Evolutionary conservation across 371 early-diverging fungal species (phyloP).

Genomic region (Apophysomyces sp.): DNA sequence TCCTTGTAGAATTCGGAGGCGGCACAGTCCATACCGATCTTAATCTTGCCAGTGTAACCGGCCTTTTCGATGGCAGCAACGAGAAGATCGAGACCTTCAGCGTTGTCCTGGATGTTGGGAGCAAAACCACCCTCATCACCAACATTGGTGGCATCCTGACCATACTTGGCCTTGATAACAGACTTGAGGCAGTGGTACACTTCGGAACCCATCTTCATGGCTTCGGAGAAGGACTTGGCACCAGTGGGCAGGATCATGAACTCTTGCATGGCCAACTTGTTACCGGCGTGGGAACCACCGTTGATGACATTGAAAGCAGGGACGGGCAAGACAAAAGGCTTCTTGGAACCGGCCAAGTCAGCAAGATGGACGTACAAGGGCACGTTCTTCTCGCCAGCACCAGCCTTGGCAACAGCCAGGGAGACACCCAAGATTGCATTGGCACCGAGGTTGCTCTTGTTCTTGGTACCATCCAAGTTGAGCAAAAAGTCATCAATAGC

Average conservation of each 20-base stretch:
- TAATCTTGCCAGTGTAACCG: slow-evolving; percentile 93
- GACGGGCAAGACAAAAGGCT: slow-evolving; percentile 90
- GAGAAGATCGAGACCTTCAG: slow-evolving; percentile 95
- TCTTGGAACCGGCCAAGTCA: slow-evolving; percentile 79
- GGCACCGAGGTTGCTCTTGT: slow-evolving; percentile 96
- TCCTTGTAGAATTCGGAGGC: slow-evolving; percentile 98
- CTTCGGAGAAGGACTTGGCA: slow-evolving; percentile 89
- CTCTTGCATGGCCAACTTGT: slow-evolving; percentile 99
- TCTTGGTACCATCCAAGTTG: slow-evolving; percentile 90
- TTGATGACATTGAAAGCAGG: slow-evolving; percentile 99
- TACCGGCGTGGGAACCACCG: slow-evolving; percentile 99
- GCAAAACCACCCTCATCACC: slow-evolving; percentile 99
- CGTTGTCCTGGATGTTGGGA: slow-evolving; percentile 97
- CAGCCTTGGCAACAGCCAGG: slow-evolving; percentile 94
- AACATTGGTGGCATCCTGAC: slow-evolving; percentile 97
- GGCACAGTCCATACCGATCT: slow-evolving; percentile 98
- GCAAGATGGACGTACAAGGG: slow-evolving; percentile 93
- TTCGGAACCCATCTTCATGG: slow-evolving; percentile 97
- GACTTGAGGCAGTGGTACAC: slow-evolving; percentile 94
- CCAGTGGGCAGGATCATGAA: slow-evolving; percentile 99
- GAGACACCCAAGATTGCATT: slow-evolving; percentile 99
- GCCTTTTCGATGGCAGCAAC: slow-evolving; percentile 87
- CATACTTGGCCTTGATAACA: slow-evolving; percentile 97
- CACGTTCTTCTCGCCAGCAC: slow-evolving; percentile 89
- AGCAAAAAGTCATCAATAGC: slow-evolving; percentile 92